Percentiles rank a stretch among this genome's conserved stretches.
These are phyloP conservation scores for Citrullus colocynthis DNA, from an alignment of 306 rosid species.

Conservation along the genomic window DNA sequence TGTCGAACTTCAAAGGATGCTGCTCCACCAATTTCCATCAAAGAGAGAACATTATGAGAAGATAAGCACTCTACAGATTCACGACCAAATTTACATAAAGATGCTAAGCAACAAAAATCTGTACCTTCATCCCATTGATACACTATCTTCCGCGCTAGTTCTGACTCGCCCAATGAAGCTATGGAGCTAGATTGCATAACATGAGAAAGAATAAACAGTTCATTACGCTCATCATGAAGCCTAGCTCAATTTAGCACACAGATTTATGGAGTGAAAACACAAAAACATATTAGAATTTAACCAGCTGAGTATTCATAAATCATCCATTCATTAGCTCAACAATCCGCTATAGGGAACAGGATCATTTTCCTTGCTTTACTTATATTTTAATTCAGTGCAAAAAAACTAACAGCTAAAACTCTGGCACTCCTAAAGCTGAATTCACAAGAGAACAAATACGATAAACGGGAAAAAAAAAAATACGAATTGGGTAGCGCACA, in stretches of 20 bases:
- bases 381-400: neutral
- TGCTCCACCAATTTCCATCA: slow-evolving; percentile 15
- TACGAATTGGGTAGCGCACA: too few relatives aligned
- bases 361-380: neutral
- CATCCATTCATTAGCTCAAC: neutral
- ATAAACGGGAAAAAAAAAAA: neutral
- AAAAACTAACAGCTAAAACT: neutral
- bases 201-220: neutral
- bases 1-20: slow-evolving; percentile 33
- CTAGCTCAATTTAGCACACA: neutral
- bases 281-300: neutral
- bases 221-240: neutral
- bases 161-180: slow-evolving; percentile 31
- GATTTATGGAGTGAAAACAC: neutral
- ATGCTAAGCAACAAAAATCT: neutral
- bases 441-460: neutral
- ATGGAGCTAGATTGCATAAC: slow-evolving; percentile 16
- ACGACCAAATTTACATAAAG: neutral
- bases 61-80: neutral
- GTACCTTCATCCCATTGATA: slow-evolving; percentile 43
- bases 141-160: slow-evolving; percentile 36
- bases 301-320: neutral
- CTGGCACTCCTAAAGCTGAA: neutral
- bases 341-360: neutral
- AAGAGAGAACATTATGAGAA: neutral